Evolutionary conservation across 108 stramenopile genomes (phyloP).

Genomic region (Nannochloropsis salina): DNA sequence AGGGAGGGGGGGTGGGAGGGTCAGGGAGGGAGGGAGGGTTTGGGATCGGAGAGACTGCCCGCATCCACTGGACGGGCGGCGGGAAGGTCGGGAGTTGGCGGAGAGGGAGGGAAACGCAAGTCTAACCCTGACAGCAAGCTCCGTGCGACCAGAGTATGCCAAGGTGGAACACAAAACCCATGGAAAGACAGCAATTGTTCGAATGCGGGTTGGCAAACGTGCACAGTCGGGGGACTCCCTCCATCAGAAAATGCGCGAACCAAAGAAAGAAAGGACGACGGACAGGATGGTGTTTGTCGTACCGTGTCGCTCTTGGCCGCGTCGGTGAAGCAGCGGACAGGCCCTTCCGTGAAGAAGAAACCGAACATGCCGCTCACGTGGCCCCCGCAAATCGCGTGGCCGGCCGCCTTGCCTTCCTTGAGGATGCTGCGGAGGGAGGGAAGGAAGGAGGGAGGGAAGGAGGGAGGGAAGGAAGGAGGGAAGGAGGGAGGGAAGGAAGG

Average conservation of each 20-base stretch:
- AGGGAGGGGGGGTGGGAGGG: neutral
- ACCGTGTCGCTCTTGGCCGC: conserved; percentile 80
- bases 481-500: conserved; percentile 12
- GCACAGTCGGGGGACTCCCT: too few species aligned
- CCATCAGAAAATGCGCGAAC: neutral
- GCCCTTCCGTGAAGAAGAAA: conserved; percentile 90
- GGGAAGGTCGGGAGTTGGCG: neutral
- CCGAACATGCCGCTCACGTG: conserved; percentile 95
- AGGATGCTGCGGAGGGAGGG: conserved; percentile 40
- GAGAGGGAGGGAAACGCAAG: neutral
- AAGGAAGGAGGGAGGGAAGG: conserved; percentile 65
- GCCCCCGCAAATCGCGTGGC: conserved; percentile 80
- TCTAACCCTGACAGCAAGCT: too few species aligned
- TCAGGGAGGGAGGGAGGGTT: neutral
- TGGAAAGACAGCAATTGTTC: too few species aligned
- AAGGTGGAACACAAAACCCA: too few species aligned
- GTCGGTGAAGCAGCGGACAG: conserved; percentile 83
- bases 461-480: conserved; percentile 48
- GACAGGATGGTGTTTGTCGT: neutral
- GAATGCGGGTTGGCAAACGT: too few species aligned
- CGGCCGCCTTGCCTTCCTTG: conserved; percentile 51
- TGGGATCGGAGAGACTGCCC: neutral
- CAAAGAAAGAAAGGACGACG: neutral
- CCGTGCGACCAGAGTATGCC: too few species aligned
- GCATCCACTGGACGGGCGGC: neutral